Percentiles rank a stretch among this genome's conserved stretches.
phyloP scores from a whole-genome alignment of 768 basidiomycete species.

The Lepiota brunneoincarnata region DNA sequence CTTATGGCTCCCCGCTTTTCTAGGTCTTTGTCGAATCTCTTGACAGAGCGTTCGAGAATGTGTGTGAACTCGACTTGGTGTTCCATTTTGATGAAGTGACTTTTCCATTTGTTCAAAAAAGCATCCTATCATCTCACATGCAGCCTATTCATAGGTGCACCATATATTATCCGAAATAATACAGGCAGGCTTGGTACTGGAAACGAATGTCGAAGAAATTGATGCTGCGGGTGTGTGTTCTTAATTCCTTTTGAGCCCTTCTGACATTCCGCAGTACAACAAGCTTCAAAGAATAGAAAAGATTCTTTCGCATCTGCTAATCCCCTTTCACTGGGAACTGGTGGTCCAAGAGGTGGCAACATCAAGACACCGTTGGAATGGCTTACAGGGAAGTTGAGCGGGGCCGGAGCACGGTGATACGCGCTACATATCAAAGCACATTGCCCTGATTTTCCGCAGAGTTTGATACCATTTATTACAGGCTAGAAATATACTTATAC shows the following conservation, averaged over 20 bases:
- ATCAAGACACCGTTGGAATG: conserved; percentile 76
- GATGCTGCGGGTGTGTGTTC: conserved; percentile 56
- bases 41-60: conserved; percentile 95
- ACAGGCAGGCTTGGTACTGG: conserved; percentile 93
- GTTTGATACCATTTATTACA: neutral
- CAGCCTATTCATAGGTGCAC: conserved; percentile 61
- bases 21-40: conserved; percentile 97
- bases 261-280: conserved; percentile 49
- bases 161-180: conserved; percentile 95
- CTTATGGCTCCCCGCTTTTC: neutral
- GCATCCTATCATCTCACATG: neutral
- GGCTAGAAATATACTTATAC: too few relatives aligned
- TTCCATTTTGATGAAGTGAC: conserved; percentile 97
- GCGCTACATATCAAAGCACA: neutral
- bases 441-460: neutral
- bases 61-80: conserved; percentile 96
- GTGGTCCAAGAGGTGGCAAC: conserved; percentile 56
- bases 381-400: conserved; percentile 73
- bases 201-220: conserved; percentile 91
- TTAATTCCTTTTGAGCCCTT: conserved; percentile 8
- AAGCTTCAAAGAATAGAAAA: conserved; percentile 67
- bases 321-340: conserved; percentile 72
- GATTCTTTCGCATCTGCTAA: conserved; percentile 82
- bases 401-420: conserved; percentile 43
- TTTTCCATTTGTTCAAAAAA: neutral